Evolutionary conservation across 1,139 yeast genomes (phyloP).

Genomic region (Debaryomycetaceae sp.): DNA sequence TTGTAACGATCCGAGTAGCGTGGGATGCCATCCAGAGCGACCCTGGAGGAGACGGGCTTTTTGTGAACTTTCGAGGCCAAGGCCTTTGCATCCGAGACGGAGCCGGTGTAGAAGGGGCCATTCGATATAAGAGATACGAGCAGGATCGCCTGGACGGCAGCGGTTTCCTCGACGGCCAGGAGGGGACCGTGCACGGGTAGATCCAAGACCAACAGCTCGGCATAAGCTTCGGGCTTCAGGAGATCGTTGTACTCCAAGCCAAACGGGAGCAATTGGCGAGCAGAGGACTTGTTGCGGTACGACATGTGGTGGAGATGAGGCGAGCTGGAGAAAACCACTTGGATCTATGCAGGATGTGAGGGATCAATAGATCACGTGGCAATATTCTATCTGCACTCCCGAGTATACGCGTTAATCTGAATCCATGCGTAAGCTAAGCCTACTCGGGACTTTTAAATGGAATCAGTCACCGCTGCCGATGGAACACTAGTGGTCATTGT

Average conservation of each 20-base stretch:
- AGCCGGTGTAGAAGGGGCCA: constrained; percentile 73
- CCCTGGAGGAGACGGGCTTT: constrained; percentile 3
- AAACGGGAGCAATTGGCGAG: constrained; percentile 43
- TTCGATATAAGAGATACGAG: constrained; percentile 49
- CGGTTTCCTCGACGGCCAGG: constrained; percentile 42
- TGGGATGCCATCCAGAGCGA: constrained; percentile 45
- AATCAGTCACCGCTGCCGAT: constrained; percentile 20
- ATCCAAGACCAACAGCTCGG: constrained; percentile 28
- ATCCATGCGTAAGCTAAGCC: neutral
- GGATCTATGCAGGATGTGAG: neutral
- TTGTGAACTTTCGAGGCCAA: neutral
- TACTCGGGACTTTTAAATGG: neutral
- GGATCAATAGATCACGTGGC: neutral
- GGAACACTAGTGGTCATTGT: constrained; percentile 37
- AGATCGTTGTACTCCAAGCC: constrained; percentile 62
- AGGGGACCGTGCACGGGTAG: constrained; percentile 65
- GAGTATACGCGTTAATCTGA: neutral
- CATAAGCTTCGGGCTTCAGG: constrained; percentile 16
- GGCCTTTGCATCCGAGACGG: constrained; percentile 9
- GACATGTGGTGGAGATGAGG: constrained; percentile 5
- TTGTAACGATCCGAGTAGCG: constrained; percentile 68
- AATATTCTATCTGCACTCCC: neutral
- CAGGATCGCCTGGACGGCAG: constrained; percentile 55
- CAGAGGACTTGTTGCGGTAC: constrained; percentile 8
- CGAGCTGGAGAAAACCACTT: neutral